These are phyloP conservation scores for Nannochloropsis oceanica DNA, from an alignment of 108 stramenopile species.

Conservation along the genomic window DNA sequence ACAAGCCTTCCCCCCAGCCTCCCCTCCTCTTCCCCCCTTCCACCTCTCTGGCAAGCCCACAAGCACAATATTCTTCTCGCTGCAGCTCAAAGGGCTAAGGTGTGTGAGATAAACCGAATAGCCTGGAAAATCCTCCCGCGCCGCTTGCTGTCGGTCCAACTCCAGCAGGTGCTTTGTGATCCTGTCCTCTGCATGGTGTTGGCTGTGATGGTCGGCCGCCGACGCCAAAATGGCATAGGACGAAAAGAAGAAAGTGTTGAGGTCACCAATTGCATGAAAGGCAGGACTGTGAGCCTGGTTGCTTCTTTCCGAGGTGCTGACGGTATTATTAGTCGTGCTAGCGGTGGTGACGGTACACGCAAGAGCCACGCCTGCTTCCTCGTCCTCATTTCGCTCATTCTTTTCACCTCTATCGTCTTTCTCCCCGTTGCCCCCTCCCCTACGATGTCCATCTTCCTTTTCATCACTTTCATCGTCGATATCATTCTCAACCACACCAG, in stretches of 20 bases:
- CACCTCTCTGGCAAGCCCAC: neutral
- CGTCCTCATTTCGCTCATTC: neutral
- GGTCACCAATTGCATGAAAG: neutral
- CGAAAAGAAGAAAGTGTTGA: neutral
- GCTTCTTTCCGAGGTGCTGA: neutral
- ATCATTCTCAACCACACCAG: neutral
- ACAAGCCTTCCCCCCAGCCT: too few relatives aligned
- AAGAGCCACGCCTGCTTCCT: neutral
- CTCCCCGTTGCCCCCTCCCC: neutral
- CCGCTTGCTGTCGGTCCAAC: neutral
- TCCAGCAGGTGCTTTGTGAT: neutral
- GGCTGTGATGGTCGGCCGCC: neutral
- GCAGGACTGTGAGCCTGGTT: neutral
- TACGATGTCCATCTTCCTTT: neutral
- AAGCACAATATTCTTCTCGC: neutral
- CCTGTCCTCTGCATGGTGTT: neutral
- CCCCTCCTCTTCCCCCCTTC: neutral
- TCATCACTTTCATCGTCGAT: neutral
- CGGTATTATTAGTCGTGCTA: neutral
- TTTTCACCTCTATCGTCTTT: neutral
- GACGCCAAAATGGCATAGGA: neutral
- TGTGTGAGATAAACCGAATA: neutral
- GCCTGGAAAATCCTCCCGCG: neutral
- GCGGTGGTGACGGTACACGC: neutral
- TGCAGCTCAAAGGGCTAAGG: neutral